A percentile compares a stretch with the other conserved stretches of the same genome.
phyloP scores from a whole-genome alignment of 2,329 filamentous ascomycete genomes.

The Epichloe elymi region DNA sequence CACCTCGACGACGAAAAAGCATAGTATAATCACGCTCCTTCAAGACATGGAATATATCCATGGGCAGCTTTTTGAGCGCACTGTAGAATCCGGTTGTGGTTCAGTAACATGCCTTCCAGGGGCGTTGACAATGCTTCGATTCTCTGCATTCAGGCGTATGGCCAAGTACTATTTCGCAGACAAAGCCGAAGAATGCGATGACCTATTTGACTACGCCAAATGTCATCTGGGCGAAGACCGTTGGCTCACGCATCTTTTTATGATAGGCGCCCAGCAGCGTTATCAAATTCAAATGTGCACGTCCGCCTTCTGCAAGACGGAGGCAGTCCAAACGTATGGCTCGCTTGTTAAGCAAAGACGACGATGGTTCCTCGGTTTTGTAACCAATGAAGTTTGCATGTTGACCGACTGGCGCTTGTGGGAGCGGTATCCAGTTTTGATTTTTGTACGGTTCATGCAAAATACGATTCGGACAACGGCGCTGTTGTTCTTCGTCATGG shows the following conservation, averaged over 20 bases:
- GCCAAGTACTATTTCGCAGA: conserved; percentile 98
- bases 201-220: conserved; percentile 94
- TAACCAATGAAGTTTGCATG: conserved; percentile 98
- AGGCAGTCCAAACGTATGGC: conserved; percentile 78
- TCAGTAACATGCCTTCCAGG: conserved; percentile 91
- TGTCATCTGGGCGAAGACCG: conserved; percentile 90
- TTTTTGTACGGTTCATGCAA: conserved; percentile 81
- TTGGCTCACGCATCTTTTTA: conserved; percentile 96
- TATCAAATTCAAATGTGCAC: conserved; percentile 98
- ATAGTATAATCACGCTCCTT: conserved; percentile 78
- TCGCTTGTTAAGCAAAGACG: conserved; percentile 88
- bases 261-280: conserved; percentile 86
- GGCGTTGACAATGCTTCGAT: conserved; percentile 87
- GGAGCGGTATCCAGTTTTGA: conserved; percentile 78
- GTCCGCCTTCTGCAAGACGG: conserved; percentile 95
- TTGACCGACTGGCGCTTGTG: conserved; percentile 86
- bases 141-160: conserved; percentile 93
- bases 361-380: conserved; percentile 92
- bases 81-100: conserved; percentile 87
- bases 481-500: conserved; percentile 86
- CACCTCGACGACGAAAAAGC: conserved; percentile 80
- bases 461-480: conserved; percentile 94
- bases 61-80: conserved; percentile 89
- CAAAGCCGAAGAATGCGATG: conserved; percentile 88
- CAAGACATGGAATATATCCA: conserved; percentile 99